Conservation (phyloP, 2,329 filamentous ascomycete species). For the Diplodia mutila region DNA sequence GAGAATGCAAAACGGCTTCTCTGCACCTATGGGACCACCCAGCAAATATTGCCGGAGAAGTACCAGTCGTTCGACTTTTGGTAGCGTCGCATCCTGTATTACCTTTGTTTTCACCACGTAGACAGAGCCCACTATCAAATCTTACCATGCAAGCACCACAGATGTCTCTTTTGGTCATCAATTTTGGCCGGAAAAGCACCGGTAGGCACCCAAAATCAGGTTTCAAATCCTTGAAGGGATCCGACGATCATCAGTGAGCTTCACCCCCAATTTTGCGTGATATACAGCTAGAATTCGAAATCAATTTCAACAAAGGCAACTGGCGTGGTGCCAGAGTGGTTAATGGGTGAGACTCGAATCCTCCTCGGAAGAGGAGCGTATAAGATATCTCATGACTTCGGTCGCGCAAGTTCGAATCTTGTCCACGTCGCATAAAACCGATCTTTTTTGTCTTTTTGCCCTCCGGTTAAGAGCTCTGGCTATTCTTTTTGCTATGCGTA, state of each 20-base stretch:
- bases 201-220: background rate
- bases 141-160: background rate
- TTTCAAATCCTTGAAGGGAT: no score
- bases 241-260: background rate
- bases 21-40: background rate
- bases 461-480: background rate
- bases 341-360: background rate
- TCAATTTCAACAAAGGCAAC: background rate
- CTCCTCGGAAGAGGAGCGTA: background rate
- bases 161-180: background rate
- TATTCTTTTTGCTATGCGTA: accelerated
- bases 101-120: background rate
- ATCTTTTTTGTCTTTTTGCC: background rate
- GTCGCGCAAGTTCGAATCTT: background rate
- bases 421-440: background rate
- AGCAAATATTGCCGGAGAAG: background rate
- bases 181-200: background rate
- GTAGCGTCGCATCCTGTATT: background rate
- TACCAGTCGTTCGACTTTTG: background rate
- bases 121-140: background rate
- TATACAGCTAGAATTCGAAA: background rate
- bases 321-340: background rate
- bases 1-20: background rate
- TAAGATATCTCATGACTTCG: background rate
- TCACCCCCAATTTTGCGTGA: background rate